phyloP scores from a whole-genome alignment of 805 yeast genomes.

The Lachancea lanzarotensis region DNA sequence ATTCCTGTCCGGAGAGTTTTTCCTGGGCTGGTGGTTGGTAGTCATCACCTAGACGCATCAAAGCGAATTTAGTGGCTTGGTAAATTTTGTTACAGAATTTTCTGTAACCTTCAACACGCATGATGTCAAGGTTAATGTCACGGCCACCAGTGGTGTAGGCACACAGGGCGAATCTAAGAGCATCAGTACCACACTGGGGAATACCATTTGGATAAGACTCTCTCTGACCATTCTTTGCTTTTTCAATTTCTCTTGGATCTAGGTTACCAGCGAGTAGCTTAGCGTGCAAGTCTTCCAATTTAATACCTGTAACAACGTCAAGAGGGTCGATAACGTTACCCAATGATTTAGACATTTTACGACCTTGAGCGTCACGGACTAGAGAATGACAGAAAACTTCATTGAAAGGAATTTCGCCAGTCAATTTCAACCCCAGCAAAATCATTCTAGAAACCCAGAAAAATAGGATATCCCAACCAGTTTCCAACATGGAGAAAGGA shows the following conservation, averaged over 20 bases:
- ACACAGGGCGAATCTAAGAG: conserved; percentile 94
- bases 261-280: conserved; percentile 76
- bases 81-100: conserved; percentile 99
- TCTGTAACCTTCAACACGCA: conserved; percentile 97
- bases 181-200: conserved; percentile 99
- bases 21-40: conserved; percentile 70
- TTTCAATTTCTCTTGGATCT: conserved; percentile 80
- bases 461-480: conserved; percentile 98
- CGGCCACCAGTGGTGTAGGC: conserved; percentile 98
- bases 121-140: conserved; percentile 91
- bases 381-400: conserved; percentile 98
- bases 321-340: conserved; percentile 96
- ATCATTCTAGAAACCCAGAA: conserved; percentile 99
- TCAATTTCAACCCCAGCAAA: conserved; percentile 79
- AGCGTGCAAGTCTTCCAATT: conserved; percentile 70
- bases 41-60: conserved; percentile 86
- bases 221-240: conserved; percentile 82
- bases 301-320: conserved; percentile 87
- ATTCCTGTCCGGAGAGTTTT: conserved; percentile 67
- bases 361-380: conserved; percentile 98
- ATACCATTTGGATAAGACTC: conserved; percentile 92
- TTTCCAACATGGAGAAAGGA: conserved; percentile 92
- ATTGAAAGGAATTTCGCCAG: conserved; percentile 86
- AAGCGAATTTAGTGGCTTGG: conserved; percentile 96
- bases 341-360: conserved; percentile 96